phyloP scores from a whole-genome alignment of 345 rosid species.

The Salix purpurea region DNA sequence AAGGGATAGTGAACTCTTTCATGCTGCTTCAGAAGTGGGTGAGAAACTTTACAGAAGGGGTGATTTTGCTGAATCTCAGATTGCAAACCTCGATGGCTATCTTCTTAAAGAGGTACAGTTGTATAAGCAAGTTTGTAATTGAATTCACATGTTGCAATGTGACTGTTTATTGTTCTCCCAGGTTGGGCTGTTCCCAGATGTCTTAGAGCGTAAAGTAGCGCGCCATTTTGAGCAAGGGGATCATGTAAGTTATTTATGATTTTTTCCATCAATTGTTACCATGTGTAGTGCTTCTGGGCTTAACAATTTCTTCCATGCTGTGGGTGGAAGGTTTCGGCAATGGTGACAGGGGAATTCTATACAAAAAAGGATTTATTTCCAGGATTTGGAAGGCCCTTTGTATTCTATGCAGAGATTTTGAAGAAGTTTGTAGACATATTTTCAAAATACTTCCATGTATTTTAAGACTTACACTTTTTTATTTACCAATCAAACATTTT shows the following conservation, averaged over 20 bases:
- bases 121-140: not conserved
- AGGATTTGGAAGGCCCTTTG: constrained; percentile 89
- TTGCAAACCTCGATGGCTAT: constrained; percentile 49
- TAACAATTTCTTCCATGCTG: constrained; percentile 7
- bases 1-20: constrained; percentile 43
- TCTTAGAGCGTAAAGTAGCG: constrained; percentile 68
- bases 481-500: constrained; percentile 9
- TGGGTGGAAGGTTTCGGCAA: constrained; percentile 69
- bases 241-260: constrained; percentile 44
- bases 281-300: not conserved
- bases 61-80: constrained; percentile 67
- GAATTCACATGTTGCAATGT: not conserved
- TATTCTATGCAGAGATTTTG: constrained; percentile 68
- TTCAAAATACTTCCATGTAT: not conserved
- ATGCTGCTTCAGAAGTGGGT: constrained; percentile 67
- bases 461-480: not conserved
- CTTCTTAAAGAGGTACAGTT: constrained; percentile 52
- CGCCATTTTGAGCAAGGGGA: constrained; percentile 70
- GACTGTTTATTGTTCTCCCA: constrained; percentile 25
- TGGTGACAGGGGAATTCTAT: constrained; percentile 86
- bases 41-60: constrained; percentile 65
- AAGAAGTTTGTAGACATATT: constrained; percentile 48
- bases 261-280: not conserved
- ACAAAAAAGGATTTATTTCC: constrained; percentile 73
- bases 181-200: constrained; percentile 86